Conservation (phyloP, 169 alveolate genomes). For the Cardiosporidium cionae region DNA sequence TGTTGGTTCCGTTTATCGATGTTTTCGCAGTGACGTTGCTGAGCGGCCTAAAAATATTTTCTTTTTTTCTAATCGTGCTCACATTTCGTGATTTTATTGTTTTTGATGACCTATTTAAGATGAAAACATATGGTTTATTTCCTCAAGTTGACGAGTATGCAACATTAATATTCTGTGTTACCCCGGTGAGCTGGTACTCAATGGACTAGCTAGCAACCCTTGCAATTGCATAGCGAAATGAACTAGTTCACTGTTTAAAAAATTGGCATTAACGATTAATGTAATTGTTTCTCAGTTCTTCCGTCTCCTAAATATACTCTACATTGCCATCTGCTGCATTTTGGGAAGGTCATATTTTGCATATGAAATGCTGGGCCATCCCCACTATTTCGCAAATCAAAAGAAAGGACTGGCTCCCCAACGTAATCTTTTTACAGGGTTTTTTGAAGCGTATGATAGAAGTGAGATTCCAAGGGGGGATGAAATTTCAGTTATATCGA, state of each 20-base stretch:
- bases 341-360: too few relatives aligned
- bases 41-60: neutral
- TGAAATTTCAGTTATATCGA: neutral
- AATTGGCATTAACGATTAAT: too few relatives aligned
- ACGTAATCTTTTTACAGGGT: neutral
- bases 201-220: too few relatives aligned
- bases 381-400: too few relatives aligned
- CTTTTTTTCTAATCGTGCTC: conserved; percentile 7
- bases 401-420: too few relatives aligned
- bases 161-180: conserved; percentile 6
- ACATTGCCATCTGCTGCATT: too few relatives aligned
- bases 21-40: neutral
- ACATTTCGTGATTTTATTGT: conserved; percentile 20
- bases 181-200: conserved; percentile 9
- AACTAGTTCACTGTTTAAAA: too few relatives aligned
- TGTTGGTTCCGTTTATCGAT: conserved; percentile 4
- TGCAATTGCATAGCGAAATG: too few relatives aligned
- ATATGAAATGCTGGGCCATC: too few relatives aligned
- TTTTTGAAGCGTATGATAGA: neutral
- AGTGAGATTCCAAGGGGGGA: conserved; percentile 11
- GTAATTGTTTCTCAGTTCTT: too few relatives aligned
- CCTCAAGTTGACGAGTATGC: neutral
- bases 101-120: neutral
- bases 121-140: neutral
- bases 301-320: too few relatives aligned